These are phyloP conservation scores for Raphanus raphanistrum DNA, from an alignment of 345 rosid genomes.

Conservation along the genomic window DNA sequence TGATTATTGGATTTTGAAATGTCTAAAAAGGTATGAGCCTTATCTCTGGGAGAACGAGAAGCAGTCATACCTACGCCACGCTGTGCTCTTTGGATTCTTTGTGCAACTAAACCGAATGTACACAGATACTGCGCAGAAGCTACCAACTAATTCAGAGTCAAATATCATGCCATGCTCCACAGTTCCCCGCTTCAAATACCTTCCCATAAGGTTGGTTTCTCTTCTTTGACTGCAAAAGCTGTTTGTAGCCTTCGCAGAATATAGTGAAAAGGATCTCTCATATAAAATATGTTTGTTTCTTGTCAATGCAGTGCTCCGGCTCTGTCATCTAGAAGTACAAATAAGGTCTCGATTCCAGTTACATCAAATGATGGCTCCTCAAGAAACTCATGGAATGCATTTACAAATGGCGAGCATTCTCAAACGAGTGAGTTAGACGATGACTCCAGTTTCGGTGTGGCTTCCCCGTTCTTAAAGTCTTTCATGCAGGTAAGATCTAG, in stretches of 20 bases:
- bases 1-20: constrained; percentile 17
- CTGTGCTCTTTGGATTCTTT: constrained; percentile 98
- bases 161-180: constrained; percentile 93
- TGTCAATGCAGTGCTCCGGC: constrained; percentile 70
- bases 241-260: neutral
- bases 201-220: constrained; percentile 76
- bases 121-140: constrained; percentile 79
- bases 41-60: constrained; percentile 93
- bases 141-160: constrained; percentile 87
- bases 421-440: constrained; percentile 64
- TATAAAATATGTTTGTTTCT: neutral
- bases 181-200: constrained; percentile 95
- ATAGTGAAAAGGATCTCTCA: constrained; percentile 11
- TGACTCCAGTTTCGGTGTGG: constrained; percentile 67
- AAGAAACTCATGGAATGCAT: constrained; percentile 67
- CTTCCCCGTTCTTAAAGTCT: constrained; percentile 82
- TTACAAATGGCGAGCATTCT: constrained; percentile 68
- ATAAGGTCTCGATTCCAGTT: constrained; percentile 54
- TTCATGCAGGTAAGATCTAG: constrained; percentile 73
- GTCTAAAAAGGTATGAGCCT: constrained; percentile 72
- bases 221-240: constrained; percentile 13
- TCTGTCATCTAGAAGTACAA: constrained; percentile 70
- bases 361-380: constrained; percentile 53
- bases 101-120: constrained; percentile 95
- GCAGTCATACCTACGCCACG: constrained; percentile 85